These are phyloP conservation scores for Globisporangium cystogenes DNA, from an alignment of 352 stramenopile genomes.

Conservation along the genomic window DNA sequence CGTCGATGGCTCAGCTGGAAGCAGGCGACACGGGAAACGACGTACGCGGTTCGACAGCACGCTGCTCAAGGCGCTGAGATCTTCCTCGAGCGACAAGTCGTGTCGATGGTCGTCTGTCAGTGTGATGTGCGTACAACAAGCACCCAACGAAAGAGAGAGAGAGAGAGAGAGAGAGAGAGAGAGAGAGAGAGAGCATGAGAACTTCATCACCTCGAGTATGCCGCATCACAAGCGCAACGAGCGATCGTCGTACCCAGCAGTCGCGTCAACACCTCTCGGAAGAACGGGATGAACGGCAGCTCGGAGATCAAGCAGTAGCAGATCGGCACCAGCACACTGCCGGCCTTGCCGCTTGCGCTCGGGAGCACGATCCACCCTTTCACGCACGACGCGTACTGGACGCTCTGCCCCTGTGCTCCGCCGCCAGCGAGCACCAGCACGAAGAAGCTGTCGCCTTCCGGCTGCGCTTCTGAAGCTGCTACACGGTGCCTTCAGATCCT, in stretches of 20 bases:
- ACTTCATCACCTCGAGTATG: not conserved
- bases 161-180: too few species aligned
- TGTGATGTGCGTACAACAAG: too few species aligned
- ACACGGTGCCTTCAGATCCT: not conserved
- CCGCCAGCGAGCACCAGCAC: conserved; percentile 47
- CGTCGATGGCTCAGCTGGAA: not conserved
- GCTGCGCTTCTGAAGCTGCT: not conserved
- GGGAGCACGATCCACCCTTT: conserved; percentile 27
- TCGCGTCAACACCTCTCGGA: conserved; percentile 22
- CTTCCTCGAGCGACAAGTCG: conserved; percentile 3
- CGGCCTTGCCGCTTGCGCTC: conserved; percentile 2
- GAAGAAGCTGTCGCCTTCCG: conserved; percentile 26
- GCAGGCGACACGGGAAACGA: too few species aligned
- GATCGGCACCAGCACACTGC: conserved; percentile 20
- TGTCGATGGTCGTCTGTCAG: conserved; percentile 10
- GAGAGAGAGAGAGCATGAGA: too few species aligned
- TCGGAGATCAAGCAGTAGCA: conserved; percentile 50
- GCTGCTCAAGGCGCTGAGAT: conserved; percentile 13
- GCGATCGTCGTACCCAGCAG: conserved; percentile 20
- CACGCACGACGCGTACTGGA: conserved; percentile 57
- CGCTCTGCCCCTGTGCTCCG: conserved; percentile 35
- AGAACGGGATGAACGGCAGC: conserved; percentile 39
- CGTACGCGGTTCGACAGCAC: conserved; percentile 43
- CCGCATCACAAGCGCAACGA: not conserved
- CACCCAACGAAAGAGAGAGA: too few species aligned